Evolutionary conservation across 148 eudicot genomes (phyloP).

Genomic region (Dianthus caryophyllus): DNA sequence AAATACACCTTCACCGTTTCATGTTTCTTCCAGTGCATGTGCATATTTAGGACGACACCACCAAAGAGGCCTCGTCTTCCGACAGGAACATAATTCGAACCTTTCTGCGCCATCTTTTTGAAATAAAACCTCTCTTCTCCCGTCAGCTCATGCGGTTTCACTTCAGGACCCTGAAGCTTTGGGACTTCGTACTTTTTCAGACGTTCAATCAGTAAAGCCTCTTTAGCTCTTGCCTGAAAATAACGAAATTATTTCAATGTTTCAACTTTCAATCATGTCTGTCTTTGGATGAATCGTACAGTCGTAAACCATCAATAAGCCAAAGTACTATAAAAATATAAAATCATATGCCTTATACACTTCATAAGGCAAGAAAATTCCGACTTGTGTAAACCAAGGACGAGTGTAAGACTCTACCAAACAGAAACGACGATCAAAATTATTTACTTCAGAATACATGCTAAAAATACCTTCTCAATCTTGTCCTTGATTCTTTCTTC

Average conservation of each 20-base stretch:
- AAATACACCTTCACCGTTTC: conserved; percentile 89
- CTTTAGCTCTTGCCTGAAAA: conserved; percentile 78
- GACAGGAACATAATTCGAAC: conserved; percentile 84
- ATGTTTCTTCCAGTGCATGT: conserved; percentile 98
- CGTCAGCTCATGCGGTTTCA: conserved; percentile 59
- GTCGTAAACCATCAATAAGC: no score
- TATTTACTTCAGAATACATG: neutral
- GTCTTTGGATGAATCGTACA: no score
- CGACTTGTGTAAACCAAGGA: neutral
- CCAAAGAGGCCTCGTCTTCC: conserved; percentile 95
- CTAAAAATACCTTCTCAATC: conserved; percentile 54
- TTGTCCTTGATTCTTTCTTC: conserved; percentile 72
- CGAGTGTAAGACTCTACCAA: neutral
- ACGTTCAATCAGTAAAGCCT: conserved; percentile 65
- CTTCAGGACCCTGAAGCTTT: conserved; percentile 68
- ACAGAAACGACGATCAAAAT: neutral
- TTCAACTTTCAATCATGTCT: no score
- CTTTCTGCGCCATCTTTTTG: conserved; percentile 91
- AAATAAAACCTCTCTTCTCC: conserved; percentile 88
- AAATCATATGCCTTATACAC: no score
- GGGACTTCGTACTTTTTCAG: conserved; percentile 79
- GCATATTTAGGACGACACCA: conserved; percentile 96
- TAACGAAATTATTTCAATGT: no score
- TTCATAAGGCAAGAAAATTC: no score
- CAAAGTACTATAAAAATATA: no score